Percentiles rank a stretch among this genome's conserved stretches.
Conservation (phyloP, 345 rosid species). For the Gossypium thurberi region DNA sequence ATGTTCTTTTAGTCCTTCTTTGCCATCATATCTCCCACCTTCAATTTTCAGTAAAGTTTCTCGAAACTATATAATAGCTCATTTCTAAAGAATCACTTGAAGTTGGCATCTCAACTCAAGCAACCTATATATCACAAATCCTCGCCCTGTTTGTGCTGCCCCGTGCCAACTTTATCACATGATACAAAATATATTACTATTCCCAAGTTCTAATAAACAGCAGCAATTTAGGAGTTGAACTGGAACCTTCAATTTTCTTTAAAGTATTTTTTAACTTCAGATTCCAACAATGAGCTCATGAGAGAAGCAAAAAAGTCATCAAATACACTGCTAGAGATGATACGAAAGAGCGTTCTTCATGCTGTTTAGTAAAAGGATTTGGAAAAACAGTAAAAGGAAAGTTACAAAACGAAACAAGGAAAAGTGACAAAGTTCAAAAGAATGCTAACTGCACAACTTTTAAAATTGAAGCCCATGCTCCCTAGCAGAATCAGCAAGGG, state of each 20-base stretch:
- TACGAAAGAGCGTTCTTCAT: background rate
- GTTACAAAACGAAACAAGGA: too few species aligned
- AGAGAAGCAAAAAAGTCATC: background rate
- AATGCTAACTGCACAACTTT: conserved; percentile 15
- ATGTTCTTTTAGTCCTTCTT: background rate
- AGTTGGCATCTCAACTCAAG: background rate
- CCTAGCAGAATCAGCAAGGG: conserved; percentile 77
- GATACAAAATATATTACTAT: background rate
- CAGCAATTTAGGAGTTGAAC: background rate
- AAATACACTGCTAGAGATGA: background rate
- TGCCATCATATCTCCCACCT: background rate
- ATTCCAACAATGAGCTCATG: background rate
- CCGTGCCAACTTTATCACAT: background rate
- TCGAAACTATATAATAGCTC: background rate
- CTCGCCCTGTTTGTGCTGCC: background rate
- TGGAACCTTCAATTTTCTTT: background rate
- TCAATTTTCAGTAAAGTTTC: background rate
- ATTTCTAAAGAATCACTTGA: background rate
- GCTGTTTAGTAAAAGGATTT: background rate
- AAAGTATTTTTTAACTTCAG: background rate
- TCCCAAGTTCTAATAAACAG: background rate
- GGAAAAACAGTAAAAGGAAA: background rate
- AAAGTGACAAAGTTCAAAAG: background rate
- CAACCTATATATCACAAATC: background rate
- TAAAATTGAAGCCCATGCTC: conserved; percentile 81